Conservation (phyloP, 768 basidiomycete genomes). For the Boletus sp. region DNA sequence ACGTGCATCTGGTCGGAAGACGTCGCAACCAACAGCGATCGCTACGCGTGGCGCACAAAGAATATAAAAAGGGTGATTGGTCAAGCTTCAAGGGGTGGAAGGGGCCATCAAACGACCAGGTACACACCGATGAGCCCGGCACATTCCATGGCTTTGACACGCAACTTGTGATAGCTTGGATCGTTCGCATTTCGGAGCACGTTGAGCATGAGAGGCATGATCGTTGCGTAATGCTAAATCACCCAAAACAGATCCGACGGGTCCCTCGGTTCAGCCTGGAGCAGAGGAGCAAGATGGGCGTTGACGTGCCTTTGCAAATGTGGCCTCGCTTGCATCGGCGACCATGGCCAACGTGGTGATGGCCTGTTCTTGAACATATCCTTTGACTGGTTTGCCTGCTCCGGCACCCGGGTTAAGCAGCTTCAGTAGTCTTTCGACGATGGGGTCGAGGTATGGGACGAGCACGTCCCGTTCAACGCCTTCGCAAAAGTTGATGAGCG, state of each 20-base stretch:
- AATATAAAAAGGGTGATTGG: not conserved
- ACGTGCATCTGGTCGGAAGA: slow-evolving; percentile 72
- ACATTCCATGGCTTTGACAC: slow-evolving; percentile 89
- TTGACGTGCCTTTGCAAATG: slow-evolving; percentile 62
- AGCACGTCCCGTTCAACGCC: slow-evolving; percentile 73
- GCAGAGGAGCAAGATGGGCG: too few species aligned
- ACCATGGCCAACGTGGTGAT: slow-evolving; percentile 89
- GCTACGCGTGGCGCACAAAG: slow-evolving; percentile 40
- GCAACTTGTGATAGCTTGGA: slow-evolving; percentile 60
- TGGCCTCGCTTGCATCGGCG: slow-evolving; percentile 76
- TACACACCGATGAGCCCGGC: slow-evolving; percentile 76
- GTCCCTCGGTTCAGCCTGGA: not conserved
- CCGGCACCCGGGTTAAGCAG: slow-evolving; percentile 54
- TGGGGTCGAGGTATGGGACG: slow-evolving; percentile 72
- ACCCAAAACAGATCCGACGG: not conserved
- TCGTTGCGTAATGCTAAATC: slow-evolving; percentile 63
- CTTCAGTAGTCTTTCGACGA: slow-evolving; percentile 61
- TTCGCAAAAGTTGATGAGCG: slow-evolving; percentile 89
- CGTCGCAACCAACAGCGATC: slow-evolving; percentile 79
- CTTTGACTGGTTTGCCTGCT: slow-evolving; percentile 36
- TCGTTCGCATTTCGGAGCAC: slow-evolving; percentile 72
- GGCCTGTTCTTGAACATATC: slow-evolving; percentile 86
- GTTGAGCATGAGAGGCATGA: slow-evolving; percentile 78
- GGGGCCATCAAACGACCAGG: not conserved
- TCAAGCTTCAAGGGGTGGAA: not conserved